Percentiles rank a stretch among this genome's conserved stretches.
Conservation (phyloP, 2,329 filamentous ascomycete genomes). For the Pseudogymnoascus sp. region DNA sequence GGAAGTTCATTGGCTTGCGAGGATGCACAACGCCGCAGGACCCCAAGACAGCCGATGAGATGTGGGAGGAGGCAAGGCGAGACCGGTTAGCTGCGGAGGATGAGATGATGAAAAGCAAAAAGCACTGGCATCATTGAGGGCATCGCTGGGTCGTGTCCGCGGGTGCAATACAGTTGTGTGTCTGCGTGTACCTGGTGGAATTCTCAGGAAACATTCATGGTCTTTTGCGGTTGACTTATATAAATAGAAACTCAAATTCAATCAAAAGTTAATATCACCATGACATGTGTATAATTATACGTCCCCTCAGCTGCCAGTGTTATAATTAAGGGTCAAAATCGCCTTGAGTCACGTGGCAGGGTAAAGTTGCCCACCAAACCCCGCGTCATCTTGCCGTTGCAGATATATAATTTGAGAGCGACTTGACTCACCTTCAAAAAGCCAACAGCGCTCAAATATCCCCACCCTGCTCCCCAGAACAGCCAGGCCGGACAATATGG, state of each 20-base stretch:
- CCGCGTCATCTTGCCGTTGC: constrained; percentile 10
- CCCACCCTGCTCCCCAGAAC: constrained; percentile 1
- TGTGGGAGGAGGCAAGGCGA: constrained; percentile 35
- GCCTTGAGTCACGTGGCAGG: not conserved
- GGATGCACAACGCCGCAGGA: constrained; percentile 48
- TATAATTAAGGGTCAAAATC: not conserved
- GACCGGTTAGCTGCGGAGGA: not conserved
- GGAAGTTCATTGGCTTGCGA: constrained; percentile 64
- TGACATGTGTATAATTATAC: not conserved
- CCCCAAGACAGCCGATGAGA: constrained; percentile 20
- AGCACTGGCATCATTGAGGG: not conserved
- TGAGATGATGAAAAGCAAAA: not conserved
- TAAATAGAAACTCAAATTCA: not conserved
- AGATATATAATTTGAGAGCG: constrained; percentile 8
- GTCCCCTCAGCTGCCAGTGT: not conserved
- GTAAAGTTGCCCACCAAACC: constrained; percentile 9
- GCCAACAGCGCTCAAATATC: not conserved
- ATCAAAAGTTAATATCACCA: not conserved
- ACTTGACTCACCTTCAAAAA: constrained; percentile 11
- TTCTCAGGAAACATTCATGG: not conserved
- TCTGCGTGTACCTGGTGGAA: not conserved
- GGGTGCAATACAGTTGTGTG: not conserved
- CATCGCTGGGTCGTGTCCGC: not conserved
- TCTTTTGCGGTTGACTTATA: not conserved
- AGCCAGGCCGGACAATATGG: constrained; percentile 33